phyloP scores from a whole-genome alignment of 768 basidiomycete genomes.

The Cyclocybe cylindracea region DNA sequence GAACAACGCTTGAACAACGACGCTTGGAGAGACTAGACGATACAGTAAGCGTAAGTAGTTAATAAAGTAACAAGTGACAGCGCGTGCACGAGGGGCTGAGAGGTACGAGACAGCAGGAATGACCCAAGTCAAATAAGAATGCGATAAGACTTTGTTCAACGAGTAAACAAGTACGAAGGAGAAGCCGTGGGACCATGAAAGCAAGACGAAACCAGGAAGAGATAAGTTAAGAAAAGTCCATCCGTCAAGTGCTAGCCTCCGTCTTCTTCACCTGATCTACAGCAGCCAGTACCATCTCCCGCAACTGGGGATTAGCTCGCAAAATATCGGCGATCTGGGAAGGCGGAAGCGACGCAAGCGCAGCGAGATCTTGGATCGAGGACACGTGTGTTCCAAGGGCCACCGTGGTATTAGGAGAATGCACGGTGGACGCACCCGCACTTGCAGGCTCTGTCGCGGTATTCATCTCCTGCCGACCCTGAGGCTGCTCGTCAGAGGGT shows the following conservation, averaged over 20 bases:
- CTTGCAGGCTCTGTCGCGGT: background rate
- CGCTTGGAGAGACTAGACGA: no score
- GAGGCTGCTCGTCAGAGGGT: no score
- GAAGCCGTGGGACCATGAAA: background rate
- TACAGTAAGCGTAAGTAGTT: no score
- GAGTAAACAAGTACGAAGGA: background rate
- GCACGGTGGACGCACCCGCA: background rate
- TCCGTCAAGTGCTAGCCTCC: background rate
- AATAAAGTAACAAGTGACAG: no score
- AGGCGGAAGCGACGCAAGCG: slow-evolving; percentile 34
- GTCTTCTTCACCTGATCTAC: slow-evolving; percentile 22
- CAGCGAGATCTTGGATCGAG: slow-evolving; percentile 24
- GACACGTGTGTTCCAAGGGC: slow-evolving; percentile 7
- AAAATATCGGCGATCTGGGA: slow-evolving; percentile 39
- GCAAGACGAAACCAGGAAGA: background rate
- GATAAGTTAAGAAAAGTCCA: no score
- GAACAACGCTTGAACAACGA: no score
- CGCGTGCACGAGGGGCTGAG: no score
- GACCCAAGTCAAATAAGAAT: no score
- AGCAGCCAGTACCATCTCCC: slow-evolving; percentile 36
- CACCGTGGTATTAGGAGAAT: background rate
- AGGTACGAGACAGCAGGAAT: no score
- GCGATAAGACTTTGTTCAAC: no score
- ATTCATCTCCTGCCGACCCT: no score
- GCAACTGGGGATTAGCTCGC: slow-evolving; percentile 37